phyloP scores from a whole-genome alignment of 495 filamentous ascomycete species.

The Cryomyces antarcticus region DNA sequence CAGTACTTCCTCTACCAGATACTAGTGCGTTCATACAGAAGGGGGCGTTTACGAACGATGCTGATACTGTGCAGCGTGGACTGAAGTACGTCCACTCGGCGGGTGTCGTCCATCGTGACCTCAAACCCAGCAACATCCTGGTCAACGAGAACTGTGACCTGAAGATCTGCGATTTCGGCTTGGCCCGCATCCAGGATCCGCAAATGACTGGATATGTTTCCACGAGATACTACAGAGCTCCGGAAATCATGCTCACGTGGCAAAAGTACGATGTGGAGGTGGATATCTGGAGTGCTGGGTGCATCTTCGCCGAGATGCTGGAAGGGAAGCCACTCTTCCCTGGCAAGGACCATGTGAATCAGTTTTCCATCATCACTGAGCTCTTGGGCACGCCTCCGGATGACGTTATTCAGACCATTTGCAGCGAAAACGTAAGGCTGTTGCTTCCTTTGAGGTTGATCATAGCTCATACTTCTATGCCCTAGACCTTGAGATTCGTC shows the following conservation, averaged over 20 bases:
- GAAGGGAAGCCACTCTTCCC: constrained; percentile 97
- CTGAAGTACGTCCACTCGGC: constrained; percentile 98
- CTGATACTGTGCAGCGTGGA: constrained; percentile 41
- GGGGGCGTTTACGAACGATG: neutral
- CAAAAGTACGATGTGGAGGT: constrained; percentile 99
- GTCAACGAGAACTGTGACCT: constrained; percentile 99
- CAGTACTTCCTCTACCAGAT: constrained; percentile 99
- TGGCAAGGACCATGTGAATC: constrained; percentile 97
- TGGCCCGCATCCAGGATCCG: constrained; percentile 96
- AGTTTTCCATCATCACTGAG: constrained; percentile 98
- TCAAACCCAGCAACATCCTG: constrained; percentile 96
- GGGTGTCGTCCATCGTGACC: constrained; percentile 88
- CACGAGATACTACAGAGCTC: constrained; percentile 92
- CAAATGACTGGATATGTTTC: constrained; percentile 99
- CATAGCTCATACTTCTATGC: neutral
- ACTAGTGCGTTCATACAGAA: constrained; percentile 36
- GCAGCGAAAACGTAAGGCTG: constrained; percentile 79
- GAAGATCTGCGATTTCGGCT: constrained; percentile 97
- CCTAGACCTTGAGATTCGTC: constrained; percentile 83
- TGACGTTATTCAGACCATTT: constrained; percentile 96
- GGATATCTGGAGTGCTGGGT: constrained; percentile 97
- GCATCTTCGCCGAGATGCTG: constrained; percentile 98
- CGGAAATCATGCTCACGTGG: constrained; percentile 99
- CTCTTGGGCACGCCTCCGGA: constrained; percentile 93
- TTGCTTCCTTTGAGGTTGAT: neutral